Base-by-base conservation (phyloP, 2,329 filamentous ascomycete species). In the Pseudogymnoascus sp. region DNA sequence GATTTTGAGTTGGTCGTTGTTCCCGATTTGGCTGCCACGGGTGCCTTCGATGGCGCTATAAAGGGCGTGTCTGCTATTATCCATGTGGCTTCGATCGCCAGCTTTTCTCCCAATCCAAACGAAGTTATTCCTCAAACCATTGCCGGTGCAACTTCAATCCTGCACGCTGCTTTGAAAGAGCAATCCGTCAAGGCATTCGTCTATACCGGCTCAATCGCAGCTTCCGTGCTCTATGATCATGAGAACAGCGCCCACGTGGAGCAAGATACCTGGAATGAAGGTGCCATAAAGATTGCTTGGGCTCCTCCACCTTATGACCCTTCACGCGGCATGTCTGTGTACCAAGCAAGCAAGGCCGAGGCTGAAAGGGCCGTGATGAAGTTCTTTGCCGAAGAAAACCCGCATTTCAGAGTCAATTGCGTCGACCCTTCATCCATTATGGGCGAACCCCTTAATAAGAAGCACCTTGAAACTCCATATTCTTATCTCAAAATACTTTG, bases 31-130 rank as follows among this genome's bases (percentile, higher is more conserved):
- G 69, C 70, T 2, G 68, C 70, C 2, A 60, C 72, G 0, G 72
- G 73, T n/a, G 74, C 74, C 1, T 77, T 80, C 50, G 73, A 79
- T 37, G 69, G 74, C 15, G 76, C 74, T 3, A 67, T 77, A 64
- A 75, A 76, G 64, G 78, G 75, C n/a, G 73, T 74, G 19, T 70
- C 74, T 1, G 78, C 77, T 3, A 73, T 82, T 59, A 72, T 77
- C 15, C 80, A 82, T 64, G 72, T 79, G 9, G 80, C 81, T 0
- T 75, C 76, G 15, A 73, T 77, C 17, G 64, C 78, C 1, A 72
- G 70, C 0, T 77, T 78, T 56, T 71, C 71, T 3, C 68, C 75
- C 0, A 71, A 81, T 15, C 77, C 79, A 1, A 71, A 79, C 11
- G 67, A 73, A 0, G 76, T 80, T 7, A 78, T 83, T 17, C 72